A percentile compares a stretch with the other conserved stretches of the same genome.
Evolutionary conservation across 1,284 basidiomycete species (phyloP).

Genomic region (Psilocybe mexicana): DNA sequence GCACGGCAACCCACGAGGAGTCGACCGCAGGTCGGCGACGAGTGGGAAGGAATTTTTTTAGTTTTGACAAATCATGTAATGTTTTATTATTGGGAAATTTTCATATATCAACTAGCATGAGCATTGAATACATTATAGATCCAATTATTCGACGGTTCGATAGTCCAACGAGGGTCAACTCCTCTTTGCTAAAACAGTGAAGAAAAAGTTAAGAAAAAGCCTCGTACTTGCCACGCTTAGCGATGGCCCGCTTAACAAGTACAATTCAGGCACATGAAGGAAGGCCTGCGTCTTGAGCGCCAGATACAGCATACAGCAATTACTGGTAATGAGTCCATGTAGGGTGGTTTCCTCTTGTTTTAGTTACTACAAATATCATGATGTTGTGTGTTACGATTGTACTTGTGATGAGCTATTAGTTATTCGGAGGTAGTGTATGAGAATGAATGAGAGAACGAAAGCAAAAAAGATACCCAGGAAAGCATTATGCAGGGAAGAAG

Average conservation of each 20-base stretch:
- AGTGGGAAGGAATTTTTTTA: too few species aligned
- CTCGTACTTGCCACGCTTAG: not conserved
- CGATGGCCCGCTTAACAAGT: not conserved
- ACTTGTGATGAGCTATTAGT: constrained; percentile 3
- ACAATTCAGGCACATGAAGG: not conserved
- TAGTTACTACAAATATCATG: not conserved
- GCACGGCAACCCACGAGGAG: too few species aligned
- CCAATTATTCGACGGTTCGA: too few species aligned
- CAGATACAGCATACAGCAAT: constrained; percentile 21
- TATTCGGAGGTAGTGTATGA: not conserved
- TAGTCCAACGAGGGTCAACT: too few species aligned
- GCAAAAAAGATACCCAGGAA: not conserved
- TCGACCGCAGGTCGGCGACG: too few species aligned
- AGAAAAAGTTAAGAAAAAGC: too few species aligned
- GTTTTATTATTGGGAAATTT: too few species aligned
- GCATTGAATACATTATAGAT: too few species aligned
- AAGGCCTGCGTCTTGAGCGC: constrained; percentile 19
- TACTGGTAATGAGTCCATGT: constrained; percentile 17
- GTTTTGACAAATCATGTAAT: too few species aligned
- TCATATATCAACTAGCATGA: too few species aligned
- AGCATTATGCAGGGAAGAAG: not conserved
- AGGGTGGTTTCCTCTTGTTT: not conserved
- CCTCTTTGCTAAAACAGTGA: too few species aligned
- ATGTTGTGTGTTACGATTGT: not conserved
- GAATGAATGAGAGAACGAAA: not conserved